phyloP scores from a whole-genome alignment of 2,329 filamentous ascomycete genomes.

The Stemphylium vesicarium region DNA sequence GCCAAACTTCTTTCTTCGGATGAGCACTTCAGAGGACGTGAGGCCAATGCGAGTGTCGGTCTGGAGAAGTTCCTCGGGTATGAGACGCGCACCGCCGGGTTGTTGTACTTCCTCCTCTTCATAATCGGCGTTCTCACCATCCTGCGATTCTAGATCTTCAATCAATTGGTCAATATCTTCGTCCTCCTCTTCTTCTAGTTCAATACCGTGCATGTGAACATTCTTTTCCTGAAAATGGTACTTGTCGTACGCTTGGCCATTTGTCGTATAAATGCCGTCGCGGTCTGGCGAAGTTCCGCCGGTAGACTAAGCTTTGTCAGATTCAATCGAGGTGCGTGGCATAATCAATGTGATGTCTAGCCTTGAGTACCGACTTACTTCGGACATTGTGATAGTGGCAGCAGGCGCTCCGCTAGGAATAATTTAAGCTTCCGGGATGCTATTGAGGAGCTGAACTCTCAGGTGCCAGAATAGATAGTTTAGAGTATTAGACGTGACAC shows the following conservation, averaged over 20 bases:
- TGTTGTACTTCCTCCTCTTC: slow-evolving; percentile 65
- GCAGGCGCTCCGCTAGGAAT: background rate
- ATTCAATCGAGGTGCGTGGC: background rate
- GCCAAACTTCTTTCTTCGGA: slow-evolving; percentile 74
- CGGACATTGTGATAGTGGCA: slow-evolving; percentile 9
- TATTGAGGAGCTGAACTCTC: background rate
- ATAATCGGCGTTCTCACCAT: slow-evolving; percentile 71
- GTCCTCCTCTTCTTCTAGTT: slow-evolving; percentile 73
- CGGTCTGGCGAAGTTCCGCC: slow-evolving; percentile 11
- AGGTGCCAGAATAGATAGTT: background rate
- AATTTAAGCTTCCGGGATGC: background rate
- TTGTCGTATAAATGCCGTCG: slow-evolving; percentile 8
- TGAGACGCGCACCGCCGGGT: slow-evolving; percentile 62
- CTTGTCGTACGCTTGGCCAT: slow-evolving; percentile 14
- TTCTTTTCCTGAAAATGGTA: slow-evolving; percentile 14
- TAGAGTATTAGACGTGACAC: background rate
- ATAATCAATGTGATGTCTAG: background rate
- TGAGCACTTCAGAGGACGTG: slow-evolving; percentile 70
- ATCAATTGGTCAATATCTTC: slow-evolving; percentile 88
- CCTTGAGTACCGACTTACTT: slow-evolving; percentile 3
- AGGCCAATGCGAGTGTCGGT: slow-evolving; percentile 78
- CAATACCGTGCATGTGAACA: slow-evolving; percentile 5
- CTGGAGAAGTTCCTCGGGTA: slow-evolving; percentile 77
- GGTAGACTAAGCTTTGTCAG: slow-evolving; percentile 5
- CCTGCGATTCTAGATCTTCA: slow-evolving; percentile 82